Conservation (phyloP, 225 moss, liverwort and hornwort species). For the Pseudoscleropodium purum region DNA sequence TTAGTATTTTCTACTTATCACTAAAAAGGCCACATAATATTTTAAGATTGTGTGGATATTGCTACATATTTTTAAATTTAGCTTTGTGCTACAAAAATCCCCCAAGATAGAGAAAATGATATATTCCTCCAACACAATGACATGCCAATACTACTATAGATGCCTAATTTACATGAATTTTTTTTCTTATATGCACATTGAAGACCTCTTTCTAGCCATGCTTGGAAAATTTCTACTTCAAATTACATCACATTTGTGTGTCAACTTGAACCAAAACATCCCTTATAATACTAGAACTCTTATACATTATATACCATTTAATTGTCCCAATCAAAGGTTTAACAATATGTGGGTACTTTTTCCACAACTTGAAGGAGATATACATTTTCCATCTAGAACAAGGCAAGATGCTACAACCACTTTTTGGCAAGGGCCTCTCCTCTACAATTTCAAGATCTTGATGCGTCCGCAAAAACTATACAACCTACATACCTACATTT, state of each 20-base stretch:
- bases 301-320: neutral
- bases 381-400: neutral
- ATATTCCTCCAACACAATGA: neutral
- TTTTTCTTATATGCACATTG: neutral
- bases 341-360: neutral
- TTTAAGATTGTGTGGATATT: neutral
- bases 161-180: neutral
- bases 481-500: accelerated
- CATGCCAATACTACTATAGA: accelerated
- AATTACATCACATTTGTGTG: neutral
- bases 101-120: accelerated
- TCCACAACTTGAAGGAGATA: neutral
- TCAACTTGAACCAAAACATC: neutral
- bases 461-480: neutral
- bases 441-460: neutral
- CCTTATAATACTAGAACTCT: accelerated
- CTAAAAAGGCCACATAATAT: neutral
- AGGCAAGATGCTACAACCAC: accelerated
- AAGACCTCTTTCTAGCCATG: neutral
- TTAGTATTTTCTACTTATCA: neutral
- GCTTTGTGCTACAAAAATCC: neutral
- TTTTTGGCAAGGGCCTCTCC: neutral
- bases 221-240: neutral
- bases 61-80: neutral
- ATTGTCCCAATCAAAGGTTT: neutral